Conservation (phyloP, 495 filamentous ascomycete genomes). For the Sporormia fimetaria region DNA sequence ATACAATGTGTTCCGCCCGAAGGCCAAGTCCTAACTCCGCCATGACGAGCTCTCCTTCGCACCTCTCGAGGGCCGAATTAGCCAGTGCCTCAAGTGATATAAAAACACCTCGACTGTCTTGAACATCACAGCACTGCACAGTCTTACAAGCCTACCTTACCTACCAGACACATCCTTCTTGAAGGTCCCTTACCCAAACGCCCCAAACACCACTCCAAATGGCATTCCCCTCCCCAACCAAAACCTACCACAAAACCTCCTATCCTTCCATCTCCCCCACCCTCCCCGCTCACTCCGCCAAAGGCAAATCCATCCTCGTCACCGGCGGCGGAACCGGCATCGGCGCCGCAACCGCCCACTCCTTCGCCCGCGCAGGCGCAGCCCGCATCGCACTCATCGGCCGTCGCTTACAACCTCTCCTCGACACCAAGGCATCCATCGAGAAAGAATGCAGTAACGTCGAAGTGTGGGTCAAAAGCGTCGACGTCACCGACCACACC, state of each 20-base stretch:
- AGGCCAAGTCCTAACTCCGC: too few relatives aligned
- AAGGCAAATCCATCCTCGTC: conserved; percentile 18
- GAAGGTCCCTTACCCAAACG: too few relatives aligned
- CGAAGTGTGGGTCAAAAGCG: conserved; percentile 27
- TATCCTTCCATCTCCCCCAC: conserved; percentile 16
- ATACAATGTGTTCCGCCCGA: too few relatives aligned
- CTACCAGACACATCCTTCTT: too few relatives aligned
- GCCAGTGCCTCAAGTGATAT: too few relatives aligned
- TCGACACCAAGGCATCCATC: conserved; percentile 28
- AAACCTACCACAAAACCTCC: conserved; percentile 3
- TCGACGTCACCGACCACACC: conserved; percentile 35
- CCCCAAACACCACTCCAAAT: too few relatives aligned
- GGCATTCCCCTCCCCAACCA: conserved; percentile 12
- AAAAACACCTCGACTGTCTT: too few relatives aligned
- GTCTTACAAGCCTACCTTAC: too few relatives aligned
- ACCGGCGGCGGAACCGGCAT: conserved; percentile 20
- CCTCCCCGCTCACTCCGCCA: conserved; percentile 17
- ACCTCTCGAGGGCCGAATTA: too few relatives aligned
- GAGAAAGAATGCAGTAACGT: conserved; percentile 21
- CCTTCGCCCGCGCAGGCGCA: conserved; percentile 19
- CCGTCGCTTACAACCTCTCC: conserved; percentile 28
- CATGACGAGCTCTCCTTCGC: too few relatives aligned
- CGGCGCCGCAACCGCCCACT: conserved; percentile 12
- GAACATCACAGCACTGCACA: too few relatives aligned
- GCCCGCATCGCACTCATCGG: conserved; percentile 23